Percentiles rank a stretch among this genome's conserved stretches.
phyloP scores from a whole-genome alignment of 352 stramenopile species.

The Phytophthora hibernalis region DNA sequence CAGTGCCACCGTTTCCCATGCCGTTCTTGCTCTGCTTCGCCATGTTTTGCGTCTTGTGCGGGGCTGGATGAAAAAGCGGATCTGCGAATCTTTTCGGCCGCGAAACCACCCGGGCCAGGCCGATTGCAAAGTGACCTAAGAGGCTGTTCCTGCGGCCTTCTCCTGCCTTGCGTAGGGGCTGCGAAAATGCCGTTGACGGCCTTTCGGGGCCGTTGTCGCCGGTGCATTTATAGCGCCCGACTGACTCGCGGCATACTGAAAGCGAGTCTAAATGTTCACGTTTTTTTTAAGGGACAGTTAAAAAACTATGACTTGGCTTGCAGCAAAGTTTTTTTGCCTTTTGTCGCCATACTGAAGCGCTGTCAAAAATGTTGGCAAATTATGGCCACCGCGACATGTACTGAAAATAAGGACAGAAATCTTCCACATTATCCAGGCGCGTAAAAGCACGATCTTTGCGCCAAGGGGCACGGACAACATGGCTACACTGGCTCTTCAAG shows the following conservation, averaged over 20 bases:
- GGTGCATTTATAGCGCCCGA: slow-evolving; percentile 1
- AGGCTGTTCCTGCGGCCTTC: slow-evolving; percentile 17
- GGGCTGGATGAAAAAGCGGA: slow-evolving; percentile 25
- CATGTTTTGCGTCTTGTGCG: slow-evolving; percentile 38
- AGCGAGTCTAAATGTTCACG: slow-evolving; percentile 7
- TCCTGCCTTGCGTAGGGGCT: slow-evolving; percentile 10
- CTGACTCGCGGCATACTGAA: background rate
- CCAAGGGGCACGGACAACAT: slow-evolving; percentile 18
- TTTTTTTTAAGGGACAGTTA: too few relatives aligned
- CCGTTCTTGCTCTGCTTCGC: slow-evolving; percentile 62
- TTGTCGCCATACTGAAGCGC: slow-evolving; percentile 19
- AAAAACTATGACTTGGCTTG: too few relatives aligned
- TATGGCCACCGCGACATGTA: background rate
- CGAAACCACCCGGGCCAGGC: slow-evolving; percentile 28
- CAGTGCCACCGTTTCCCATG: slow-evolving; percentile 42
- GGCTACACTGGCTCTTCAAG: slow-evolving; percentile 26
- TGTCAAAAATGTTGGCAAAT: slow-evolving; percentile 15
- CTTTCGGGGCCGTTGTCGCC: slow-evolving; percentile 33
- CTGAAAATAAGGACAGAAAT: slow-evolving; percentile 15
- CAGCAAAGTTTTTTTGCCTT: too few relatives aligned
- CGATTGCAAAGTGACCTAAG: slow-evolving; percentile 12
- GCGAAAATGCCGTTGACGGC: slow-evolving; percentile 37
- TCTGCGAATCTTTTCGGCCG: slow-evolving; percentile 42
- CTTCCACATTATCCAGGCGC: slow-evolving; percentile 19
- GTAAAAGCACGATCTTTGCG: slow-evolving; percentile 14